A percentile compares a stretch with the other conserved stretches of the same genome.
phyloP scores from a whole-genome alignment of 176 grass and related monocot genomes.

The Lolium multiflorum region DNA sequence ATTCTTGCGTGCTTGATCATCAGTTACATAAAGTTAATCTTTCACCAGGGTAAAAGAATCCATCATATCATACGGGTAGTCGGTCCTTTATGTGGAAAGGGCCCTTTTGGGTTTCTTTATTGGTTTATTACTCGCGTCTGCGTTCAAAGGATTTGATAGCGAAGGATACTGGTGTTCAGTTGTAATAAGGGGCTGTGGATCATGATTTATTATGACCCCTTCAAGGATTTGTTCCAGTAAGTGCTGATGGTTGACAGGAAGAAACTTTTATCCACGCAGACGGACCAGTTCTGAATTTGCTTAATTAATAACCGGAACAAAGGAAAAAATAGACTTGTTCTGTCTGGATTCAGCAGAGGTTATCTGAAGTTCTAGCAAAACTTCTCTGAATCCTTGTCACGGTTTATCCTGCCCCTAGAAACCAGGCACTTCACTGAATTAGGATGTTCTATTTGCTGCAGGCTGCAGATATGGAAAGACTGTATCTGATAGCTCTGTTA shows the following conservation, averaged over 20 bases:
- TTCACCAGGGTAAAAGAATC: constrained; percentile 17
- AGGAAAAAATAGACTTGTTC: not conserved
- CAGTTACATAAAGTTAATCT: constrained; percentile 6
- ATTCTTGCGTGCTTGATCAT: constrained; percentile 18
- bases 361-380: not conserved
- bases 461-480: not conserved
- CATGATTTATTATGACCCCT: not conserved
- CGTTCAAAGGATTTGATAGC: constrained; percentile 19
- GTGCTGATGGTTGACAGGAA: not conserved
- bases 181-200: not conserved
- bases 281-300: not conserved
- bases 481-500: not conserved
- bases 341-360: not conserved
- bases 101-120: constrained; percentile 38
- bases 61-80: constrained; percentile 1
- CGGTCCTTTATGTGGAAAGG: constrained; percentile 40
- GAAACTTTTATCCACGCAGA: not conserved
- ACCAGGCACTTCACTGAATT: not conserved
- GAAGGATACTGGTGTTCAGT: constrained; percentile 8
- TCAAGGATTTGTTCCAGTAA: not conserved
- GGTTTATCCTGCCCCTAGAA: not conserved
- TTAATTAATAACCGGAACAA: not conserved
- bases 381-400: not conserved
- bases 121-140: constrained; percentile 26
- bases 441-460: not conserved